Evolutionary conservation across 306 rosid genomes (phyloP).

Genomic region (Rosa lucieae): DNA sequence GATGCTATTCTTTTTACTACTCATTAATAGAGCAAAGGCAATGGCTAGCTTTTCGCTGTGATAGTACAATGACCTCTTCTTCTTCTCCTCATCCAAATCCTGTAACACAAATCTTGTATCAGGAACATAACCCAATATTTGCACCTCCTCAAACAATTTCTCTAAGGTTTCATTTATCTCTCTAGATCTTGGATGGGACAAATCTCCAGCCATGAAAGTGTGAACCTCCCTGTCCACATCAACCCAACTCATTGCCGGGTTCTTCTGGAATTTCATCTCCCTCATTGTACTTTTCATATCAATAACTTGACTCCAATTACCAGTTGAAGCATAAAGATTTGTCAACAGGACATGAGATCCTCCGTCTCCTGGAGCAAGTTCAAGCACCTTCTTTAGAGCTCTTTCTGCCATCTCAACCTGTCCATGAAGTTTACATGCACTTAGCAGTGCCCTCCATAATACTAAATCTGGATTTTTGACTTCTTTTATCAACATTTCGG

Average conservation of each 20-base stretch:
- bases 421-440: slow-evolving; percentile 56
- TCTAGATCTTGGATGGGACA: slow-evolving; percentile 52
- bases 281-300: slow-evolving; percentile 60
- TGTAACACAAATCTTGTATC: slow-evolving; percentile 62
- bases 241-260: slow-evolving; percentile 68
- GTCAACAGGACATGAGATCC: slow-evolving; percentile 61
- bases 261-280: slow-evolving; percentile 55
- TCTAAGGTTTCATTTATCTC: slow-evolving; percentile 43
- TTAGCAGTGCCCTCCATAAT: slow-evolving; percentile 64
- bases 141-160: slow-evolving; percentile 43
- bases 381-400: slow-evolving; percentile 40
- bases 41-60: slow-evolving; percentile 73
- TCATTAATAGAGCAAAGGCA: slow-evolving; percentile 60
- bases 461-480: slow-evolving; percentile 58
- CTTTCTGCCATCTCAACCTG: slow-evolving; percentile 66
- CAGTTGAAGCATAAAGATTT: slow-evolving; percentile 64
- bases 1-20: slow-evolving; percentile 37
- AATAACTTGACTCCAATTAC: slow-evolving; percentile 66
- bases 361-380: slow-evolving; percentile 53
- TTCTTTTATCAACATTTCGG: slow-evolving; percentile 50
- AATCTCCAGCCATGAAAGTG: slow-evolving; percentile 74
- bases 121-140: slow-evolving; percentile 52
- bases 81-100: slow-evolving; percentile 56
- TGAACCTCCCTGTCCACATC: slow-evolving; percentile 60
- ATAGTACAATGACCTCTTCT: slow-evolving; percentile 47